These are phyloP conservation scores for Mycena alexandri DNA, from an alignment of 768 basidiomycete species.

Conservation along the genomic window DNA sequence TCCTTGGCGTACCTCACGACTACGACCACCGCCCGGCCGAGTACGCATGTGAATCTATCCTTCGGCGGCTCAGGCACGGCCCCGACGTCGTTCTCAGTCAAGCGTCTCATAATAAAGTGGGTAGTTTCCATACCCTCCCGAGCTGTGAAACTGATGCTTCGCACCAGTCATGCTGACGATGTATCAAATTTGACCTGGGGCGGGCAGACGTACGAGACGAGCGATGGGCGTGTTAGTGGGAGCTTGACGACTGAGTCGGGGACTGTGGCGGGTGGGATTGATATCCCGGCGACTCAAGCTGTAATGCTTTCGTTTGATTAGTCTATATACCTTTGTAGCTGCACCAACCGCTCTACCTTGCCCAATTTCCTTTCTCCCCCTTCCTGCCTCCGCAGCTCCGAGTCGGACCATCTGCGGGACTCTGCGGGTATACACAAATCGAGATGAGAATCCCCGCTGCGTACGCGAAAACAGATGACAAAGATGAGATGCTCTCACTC, in stretches of 20 bases:
- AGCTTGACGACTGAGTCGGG: slow-evolving; percentile 44
- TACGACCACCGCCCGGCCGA: slow-evolving; percentile 49
- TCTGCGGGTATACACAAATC: slow-evolving; percentile 19
- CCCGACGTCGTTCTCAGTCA: slow-evolving; percentile 54
- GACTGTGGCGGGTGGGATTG: slow-evolving; percentile 53
- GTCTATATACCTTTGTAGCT: slow-evolving; percentile 22
- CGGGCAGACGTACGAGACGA: slow-evolving; percentile 70
- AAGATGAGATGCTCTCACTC: too few relatives aligned
- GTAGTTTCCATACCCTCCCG: slow-evolving; percentile 28
- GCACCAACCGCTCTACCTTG: slow-evolving; percentile 11
- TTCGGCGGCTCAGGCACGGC: slow-evolving; percentile 46
- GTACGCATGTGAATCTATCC: slow-evolving; percentile 56
- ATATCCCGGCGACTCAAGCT: slow-evolving; percentile 62
- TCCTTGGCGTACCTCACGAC: slow-evolving; percentile 61
- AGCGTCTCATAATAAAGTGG: slow-evolving; percentile 63
- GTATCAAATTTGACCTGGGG: slow-evolving; percentile 67
- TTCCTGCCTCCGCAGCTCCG: slow-evolving; percentile 15
- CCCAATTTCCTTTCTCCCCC: slow-evolving; percentile 17
- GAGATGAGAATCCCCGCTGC: too few relatives aligned
- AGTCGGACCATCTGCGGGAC: slow-evolving; percentile 16
- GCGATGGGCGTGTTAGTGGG: slow-evolving; percentile 56
- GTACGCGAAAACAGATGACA: too few relatives aligned
- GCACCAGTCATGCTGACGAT: slow-evolving; percentile 62
- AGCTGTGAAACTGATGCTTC: slow-evolving; percentile 2
- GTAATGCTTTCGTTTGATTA: slow-evolving; percentile 54